Conservation (phyloP, 371 early-diverging fungal genomes). For the Lichtheimia ornata region DNA sequence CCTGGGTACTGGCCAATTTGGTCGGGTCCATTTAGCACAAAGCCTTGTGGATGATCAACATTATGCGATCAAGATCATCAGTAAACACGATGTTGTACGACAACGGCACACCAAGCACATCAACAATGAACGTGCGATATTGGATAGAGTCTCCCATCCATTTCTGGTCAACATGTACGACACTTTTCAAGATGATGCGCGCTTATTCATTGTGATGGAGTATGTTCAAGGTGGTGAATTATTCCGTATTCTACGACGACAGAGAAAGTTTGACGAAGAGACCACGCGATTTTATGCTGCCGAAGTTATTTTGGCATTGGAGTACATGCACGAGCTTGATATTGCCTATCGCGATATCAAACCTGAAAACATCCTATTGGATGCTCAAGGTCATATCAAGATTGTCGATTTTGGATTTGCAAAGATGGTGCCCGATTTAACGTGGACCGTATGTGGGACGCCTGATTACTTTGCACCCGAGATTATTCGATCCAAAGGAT, state of each 20-base stretch:
- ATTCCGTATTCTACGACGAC: conserved; percentile 71
- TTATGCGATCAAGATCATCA: conserved; percentile 91
- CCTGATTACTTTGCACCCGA: conserved; percentile 95
- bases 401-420: conserved; percentile 99
- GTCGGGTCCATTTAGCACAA: conserved; percentile 67
- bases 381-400: conserved; percentile 92
- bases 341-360: conserved; percentile 98
- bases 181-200: conserved; percentile 88
- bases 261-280: conserved; percentile 85
- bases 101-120: conserved; percentile 93
- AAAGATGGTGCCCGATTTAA: conserved; percentile 76
- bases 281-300: conserved; percentile 83
- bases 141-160: conserved; percentile 82
- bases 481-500: conserved; percentile 95
- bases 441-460: conserved; percentile 96
- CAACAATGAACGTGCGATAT: conserved; percentile 85
- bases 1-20: conserved; percentile 73
- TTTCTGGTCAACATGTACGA: conserved; percentile 92
- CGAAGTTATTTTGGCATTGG: conserved; percentile 80
- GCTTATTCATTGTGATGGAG: conserved; percentile 95
- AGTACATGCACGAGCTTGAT: conserved; percentile 90
- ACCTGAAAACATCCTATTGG: conserved; percentile 93
- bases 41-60: conserved; percentile 49
- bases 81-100: conserved; percentile 91
- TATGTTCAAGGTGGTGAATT: conserved; percentile 97